Base-by-base conservation (phyloP, 345 rosid genomes). In the Gossypium sturtianum region DNA sequence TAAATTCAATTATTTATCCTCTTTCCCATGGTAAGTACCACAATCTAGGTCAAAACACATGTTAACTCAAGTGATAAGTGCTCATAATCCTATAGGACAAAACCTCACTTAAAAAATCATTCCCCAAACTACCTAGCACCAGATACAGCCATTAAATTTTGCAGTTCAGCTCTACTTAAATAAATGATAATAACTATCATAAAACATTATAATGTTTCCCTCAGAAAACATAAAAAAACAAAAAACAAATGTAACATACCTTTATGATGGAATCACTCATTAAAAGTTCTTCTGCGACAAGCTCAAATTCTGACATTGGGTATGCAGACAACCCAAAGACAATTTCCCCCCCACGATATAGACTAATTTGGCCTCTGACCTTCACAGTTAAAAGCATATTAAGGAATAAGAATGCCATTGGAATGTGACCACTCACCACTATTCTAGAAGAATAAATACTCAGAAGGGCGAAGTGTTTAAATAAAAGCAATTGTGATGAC, bases 301-400 rank as follows among this genome's bases (percentile, higher is more conserved):
- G 97, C 83, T 95, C 99, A 88, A 95, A 95, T 83, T 95, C 99
- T 75, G 99, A 95, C 58, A 93, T 85, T 72, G 99, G 97, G 79
- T 72, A 93, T 23, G 78, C 84, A 59, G 93, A 86, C 85, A 95
- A 82, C 74, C 99, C 99, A 83, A 95, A 95, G 76, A 84, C 85
- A 77, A 95, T 90, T 83, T 87, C 88, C 82, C 97, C 90, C 78
- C 97, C 97, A 70, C 89, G 81, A 78, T 91, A 91, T 66, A 90
- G 82, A 76, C 97, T 89, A 74, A 95, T 86, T 81, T 95, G 97
- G 81, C 99, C 99, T 87, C 97, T 89, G 65, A 95, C 98, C 99
- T 95, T 83, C 71, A 80, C 60, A 84, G 54, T 68, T 74, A 75
- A 69, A 81, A 56, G 27, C 44, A 65, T 9, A 53, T 47, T 53